Conservation (phyloP, 768 basidiomycete genomes). For the Boletus tylopilopsis region DNA sequence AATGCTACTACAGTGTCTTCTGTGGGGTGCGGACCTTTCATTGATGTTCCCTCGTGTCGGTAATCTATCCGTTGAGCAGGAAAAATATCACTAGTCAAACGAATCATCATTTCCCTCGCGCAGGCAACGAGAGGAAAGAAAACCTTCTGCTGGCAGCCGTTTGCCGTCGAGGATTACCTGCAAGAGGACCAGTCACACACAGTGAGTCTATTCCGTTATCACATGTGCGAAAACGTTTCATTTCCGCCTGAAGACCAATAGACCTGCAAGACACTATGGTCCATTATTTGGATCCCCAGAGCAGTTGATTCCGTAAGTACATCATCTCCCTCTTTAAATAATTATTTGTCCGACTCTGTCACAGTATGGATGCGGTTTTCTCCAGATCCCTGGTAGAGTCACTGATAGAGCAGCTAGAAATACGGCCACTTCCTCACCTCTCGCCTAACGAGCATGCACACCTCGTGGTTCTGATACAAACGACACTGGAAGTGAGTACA, state of each 20-base stretch:
- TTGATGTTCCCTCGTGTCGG: neutral
- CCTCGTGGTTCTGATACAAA: slow-evolving; percentile 79
- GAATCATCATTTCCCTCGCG: slow-evolving; percentile 68
- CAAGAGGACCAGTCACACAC: slow-evolving; percentile 14
- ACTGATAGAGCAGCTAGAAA: slow-evolving; percentile 64
- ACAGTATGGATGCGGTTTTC: slow-evolving; percentile 52
- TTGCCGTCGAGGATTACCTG: slow-evolving; percentile 51
- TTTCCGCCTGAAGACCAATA: slow-evolving; percentile 11
- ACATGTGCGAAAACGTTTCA: neutral
- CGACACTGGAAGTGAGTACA: slow-evolving; percentile 72
- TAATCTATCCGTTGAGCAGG: slow-evolving; percentile 40
- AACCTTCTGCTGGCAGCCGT: slow-evolving; percentile 38
- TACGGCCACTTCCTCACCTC: slow-evolving; percentile 61
- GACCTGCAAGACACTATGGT: slow-evolving; percentile 39
- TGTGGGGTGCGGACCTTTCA: slow-evolving; percentile 68
- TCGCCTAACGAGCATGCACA: slow-evolving; percentile 80
- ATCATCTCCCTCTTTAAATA: neutral
- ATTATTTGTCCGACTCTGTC: slow-evolving; percentile 2
- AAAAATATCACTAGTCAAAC: slow-evolving; percentile 82
- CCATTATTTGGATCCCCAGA: slow-evolving; percentile 50
- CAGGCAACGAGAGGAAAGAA: slow-evolving; percentile 22
- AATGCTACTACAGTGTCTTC: slow-evolving; percentile 83
- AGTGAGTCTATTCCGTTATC: slow-evolving; percentile 15
- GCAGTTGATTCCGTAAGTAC: slow-evolving; percentile 43
- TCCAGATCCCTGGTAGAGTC: slow-evolving; percentile 55